phyloP scores from a whole-genome alignment of 768 basidiomycete species.

The Tulasnella sp. region DNA sequence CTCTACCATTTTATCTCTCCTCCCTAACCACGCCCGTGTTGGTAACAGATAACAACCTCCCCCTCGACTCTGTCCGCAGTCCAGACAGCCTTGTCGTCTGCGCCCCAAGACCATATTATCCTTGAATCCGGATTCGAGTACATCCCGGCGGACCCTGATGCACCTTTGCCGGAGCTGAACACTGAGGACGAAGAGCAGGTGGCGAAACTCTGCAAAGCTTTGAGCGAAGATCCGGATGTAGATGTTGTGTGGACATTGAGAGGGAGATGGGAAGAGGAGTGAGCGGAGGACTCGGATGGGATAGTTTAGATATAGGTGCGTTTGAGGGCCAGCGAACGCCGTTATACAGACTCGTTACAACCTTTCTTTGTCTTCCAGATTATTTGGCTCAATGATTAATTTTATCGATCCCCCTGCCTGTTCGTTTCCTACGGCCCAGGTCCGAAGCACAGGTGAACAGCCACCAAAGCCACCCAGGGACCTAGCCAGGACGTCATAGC shows the following conservation, averaged over 20 bases:
- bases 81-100: background rate
- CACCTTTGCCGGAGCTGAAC: constrained; percentile 13
- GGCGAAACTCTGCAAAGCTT: constrained; percentile 13
- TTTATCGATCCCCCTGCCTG: background rate
- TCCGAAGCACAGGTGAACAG: background rate
- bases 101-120: constrained; percentile 22
- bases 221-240: constrained; percentile 25
- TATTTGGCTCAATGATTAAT: background rate
- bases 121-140: constrained; percentile 31
- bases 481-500: background rate
- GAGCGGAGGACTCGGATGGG: background rate
- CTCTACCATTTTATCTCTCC: background rate
- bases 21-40: background rate
- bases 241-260: constrained; percentile 28
- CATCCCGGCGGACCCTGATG: constrained; percentile 29
- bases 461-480: background rate
- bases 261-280: constrained; percentile 14
- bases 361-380: background rate
- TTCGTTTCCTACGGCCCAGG: background rate
- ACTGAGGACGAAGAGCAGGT: constrained; percentile 24
- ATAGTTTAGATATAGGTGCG: background rate
- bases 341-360: background rate
- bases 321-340: background rate
- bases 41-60: background rate
- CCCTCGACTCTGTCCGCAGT: background rate